Evolutionary conservation across 768 basidiomycete species (phyloP).

Genomic region (Xerocomellus chrysenteron): DNA sequence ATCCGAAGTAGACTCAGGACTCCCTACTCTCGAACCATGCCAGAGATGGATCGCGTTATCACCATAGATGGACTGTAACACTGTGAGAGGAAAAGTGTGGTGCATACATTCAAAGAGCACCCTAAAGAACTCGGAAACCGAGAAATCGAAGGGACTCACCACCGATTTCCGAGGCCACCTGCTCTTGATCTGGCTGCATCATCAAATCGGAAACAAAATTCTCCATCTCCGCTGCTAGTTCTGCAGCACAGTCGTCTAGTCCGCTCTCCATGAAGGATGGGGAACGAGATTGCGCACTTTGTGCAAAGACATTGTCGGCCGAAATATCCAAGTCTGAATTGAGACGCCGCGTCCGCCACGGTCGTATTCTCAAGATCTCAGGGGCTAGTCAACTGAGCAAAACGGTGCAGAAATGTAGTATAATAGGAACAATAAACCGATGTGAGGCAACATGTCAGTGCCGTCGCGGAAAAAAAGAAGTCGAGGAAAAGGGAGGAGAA

Average conservation of each 20-base stretch:
- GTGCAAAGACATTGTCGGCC: slow-evolving; percentile 6
- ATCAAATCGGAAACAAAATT: slow-evolving; percentile 31
- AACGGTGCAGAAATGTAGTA: too few relatives aligned
- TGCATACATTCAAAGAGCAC: slow-evolving; percentile 1
- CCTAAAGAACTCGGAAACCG: not conserved
- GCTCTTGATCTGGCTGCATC: slow-evolving; percentile 38
- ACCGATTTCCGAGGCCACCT: slow-evolving; percentile 47
- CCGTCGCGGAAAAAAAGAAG: too few relatives aligned
- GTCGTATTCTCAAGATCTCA: not conserved
- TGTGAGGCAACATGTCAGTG: too few relatives aligned
- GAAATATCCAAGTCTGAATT: not conserved
- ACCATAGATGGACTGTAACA: slow-evolving; percentile 83
- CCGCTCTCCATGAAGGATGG: slow-evolving; percentile 17
- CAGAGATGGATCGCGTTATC: slow-evolving; percentile 63
- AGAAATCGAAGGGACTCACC: slow-evolving; percentile 29
- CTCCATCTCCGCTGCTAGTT: slow-evolving; percentile 20
- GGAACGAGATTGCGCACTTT: not conserved
- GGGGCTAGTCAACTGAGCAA: not conserved
- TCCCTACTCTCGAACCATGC: slow-evolving; percentile 36
- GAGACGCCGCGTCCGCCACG: slow-evolving; percentile 6
- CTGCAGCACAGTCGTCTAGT: slow-evolving; percentile 8
- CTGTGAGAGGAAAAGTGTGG: slow-evolving; percentile 29
- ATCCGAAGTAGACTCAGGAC: slow-evolving; percentile 5
- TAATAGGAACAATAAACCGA: too few relatives aligned
- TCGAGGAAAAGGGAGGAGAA: too few relatives aligned